Conservation (phyloP, 495 filamentous ascomycete genomes). For the Penicillium crystallinum region DNA sequence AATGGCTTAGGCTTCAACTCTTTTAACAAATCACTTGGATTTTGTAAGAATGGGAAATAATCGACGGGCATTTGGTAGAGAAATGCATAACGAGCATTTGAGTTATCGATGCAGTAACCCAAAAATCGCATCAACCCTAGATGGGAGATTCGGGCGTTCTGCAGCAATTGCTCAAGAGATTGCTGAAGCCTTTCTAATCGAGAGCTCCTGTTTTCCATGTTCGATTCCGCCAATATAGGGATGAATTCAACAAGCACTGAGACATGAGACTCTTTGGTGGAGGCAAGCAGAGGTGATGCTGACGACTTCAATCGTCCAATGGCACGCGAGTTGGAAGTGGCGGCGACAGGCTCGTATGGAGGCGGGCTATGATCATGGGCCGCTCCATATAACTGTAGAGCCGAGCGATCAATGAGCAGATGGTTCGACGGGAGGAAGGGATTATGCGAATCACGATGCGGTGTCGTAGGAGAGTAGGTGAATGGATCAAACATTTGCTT, state of each 20-base stretch:
- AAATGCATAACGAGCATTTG: conserved; percentile 70
- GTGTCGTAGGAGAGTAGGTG: conserved; percentile 15
- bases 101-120: conserved; percentile 81
- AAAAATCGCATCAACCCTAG: conserved; percentile 65
- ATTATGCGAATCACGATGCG: conserved; percentile 18
- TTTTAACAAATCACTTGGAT: conserved; percentile 40
- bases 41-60: conserved; percentile 42
- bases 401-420: conserved; percentile 40
- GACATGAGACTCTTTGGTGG: conserved; percentile 37
- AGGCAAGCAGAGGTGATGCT: conserved; percentile 30
- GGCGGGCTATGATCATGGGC: conserved; percentile 42
- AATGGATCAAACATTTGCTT: conserved; percentile 20
- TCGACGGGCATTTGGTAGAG: conserved; percentile 75
- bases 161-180: conserved; percentile 41
- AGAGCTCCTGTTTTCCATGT: conserved; percentile 23
- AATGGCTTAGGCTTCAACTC: conserved; percentile 41
- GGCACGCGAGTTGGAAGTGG: conserved; percentile 42
- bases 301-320: conserved; percentile 42
- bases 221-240: conserved; percentile 38
- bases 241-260: conserved; percentile 44
- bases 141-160: conserved; percentile 51
- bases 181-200: conserved; percentile 39
- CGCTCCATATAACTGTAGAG: conserved; percentile 39
- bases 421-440: conserved; percentile 19
- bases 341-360: conserved; percentile 43